Percentiles rank a stretch among this genome's conserved stretches.
These are phyloP conservation scores for Pouteria glomerata DNA, from an alignment of 148 eudicot genomes.

Conservation along the genomic window DNA sequence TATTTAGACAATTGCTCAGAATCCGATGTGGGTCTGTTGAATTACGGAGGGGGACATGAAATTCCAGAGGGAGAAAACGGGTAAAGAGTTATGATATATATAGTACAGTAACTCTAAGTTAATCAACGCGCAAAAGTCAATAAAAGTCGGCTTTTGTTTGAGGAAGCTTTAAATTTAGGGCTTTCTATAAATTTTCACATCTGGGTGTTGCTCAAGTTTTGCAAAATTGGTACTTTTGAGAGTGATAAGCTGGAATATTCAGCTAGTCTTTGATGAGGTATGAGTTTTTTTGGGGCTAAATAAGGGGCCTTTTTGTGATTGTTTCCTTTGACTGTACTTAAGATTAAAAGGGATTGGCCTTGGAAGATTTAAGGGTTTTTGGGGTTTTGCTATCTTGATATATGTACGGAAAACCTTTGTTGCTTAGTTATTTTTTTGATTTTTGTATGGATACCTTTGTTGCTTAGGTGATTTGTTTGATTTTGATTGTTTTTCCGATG, in stretches of 20 bases:
- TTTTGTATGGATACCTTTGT: background rate
- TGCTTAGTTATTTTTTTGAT: background rate
- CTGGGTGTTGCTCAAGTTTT: conserved; percentile 1
- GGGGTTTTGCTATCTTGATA: background rate
- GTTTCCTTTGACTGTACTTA: background rate
- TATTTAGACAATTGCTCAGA: conserved; percentile 4
- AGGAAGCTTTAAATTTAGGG: conserved; percentile 7
- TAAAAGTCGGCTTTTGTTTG: conserved; percentile 28
- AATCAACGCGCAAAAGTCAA: conserved; percentile 27
- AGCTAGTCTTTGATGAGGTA: conserved; percentile 10
- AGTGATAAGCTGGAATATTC: background rate
- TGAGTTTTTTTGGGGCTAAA: background rate
- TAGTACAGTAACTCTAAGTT: background rate
- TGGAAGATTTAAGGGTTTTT: background rate
- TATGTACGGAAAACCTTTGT: background rate
- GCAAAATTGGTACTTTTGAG: background rate
- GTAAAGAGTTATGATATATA: background rate
- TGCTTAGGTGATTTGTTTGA: background rate
- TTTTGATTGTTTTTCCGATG: conserved; percentile 2
- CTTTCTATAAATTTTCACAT: conserved; percentile 3
- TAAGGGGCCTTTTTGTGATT: background rate
- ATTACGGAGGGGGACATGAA: background rate
- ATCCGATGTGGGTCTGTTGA: conserved; percentile 22
- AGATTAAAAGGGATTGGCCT: conserved; percentile 1
- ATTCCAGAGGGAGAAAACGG: background rate